Percentiles rank a stretch among this genome's conserved stretches.
Evolutionary conservation across 306 rosid species (phyloP).

Genomic region (Begonia peltatifolia): DNA sequence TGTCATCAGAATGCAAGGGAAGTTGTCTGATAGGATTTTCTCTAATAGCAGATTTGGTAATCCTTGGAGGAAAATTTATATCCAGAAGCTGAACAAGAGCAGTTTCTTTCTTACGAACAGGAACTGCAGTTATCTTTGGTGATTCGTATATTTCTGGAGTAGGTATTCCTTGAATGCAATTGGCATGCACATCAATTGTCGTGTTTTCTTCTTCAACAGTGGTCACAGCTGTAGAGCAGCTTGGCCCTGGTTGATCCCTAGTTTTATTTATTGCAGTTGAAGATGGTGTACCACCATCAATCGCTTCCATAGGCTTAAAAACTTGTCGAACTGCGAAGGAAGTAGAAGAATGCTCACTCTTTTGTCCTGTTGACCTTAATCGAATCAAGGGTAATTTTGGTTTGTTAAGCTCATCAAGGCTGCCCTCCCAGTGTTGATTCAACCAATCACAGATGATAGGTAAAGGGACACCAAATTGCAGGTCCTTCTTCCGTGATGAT

Average conservation of each 20-base stretch:
- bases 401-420: constrained; percentile 90
- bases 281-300: constrained; percentile 59
- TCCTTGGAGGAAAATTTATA: constrained; percentile 83
- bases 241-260: constrained; percentile 39
- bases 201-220: constrained; percentile 43
- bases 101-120: constrained; percentile 44
- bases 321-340: constrained; percentile 74
- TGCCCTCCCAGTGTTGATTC: constrained; percentile 98
- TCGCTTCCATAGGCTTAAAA: constrained; percentile 61
- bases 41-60: constrained; percentile 23
- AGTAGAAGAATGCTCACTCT: constrained; percentile 82
- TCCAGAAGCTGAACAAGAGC: constrained; percentile 60
- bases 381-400: constrained; percentile 84
- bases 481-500: constrained; percentile 75
- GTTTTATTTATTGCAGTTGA: constrained; percentile 39
- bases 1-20: constrained; percentile 29
- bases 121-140: constrained; percentile 59
- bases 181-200: constrained; percentile 25
- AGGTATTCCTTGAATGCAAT: constrained; percentile 80
- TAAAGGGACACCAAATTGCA: constrained; percentile 90
- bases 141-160: constrained; percentile 97
- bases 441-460: constrained; percentile 90
- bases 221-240: constrained; percentile 37
- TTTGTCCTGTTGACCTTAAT: constrained; percentile 71
- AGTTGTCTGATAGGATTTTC: constrained; percentile 21